Conservation (phyloP, 2,329 filamentous ascomycete species). For the Xylaria sp. region DNA sequence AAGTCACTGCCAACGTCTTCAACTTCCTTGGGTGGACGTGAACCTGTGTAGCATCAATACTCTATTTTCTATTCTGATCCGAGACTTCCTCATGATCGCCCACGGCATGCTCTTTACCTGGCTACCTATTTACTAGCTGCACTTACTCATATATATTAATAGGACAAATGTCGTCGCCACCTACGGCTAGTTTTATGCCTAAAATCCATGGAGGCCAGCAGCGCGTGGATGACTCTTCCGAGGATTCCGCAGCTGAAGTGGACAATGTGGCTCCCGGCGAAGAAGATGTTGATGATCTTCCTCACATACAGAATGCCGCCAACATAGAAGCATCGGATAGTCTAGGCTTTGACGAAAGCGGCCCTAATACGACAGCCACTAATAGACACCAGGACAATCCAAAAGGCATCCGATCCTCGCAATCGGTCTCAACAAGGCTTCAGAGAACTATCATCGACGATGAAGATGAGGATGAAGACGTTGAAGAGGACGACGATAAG, state of each 20-base stretch:
- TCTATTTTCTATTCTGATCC: no score
- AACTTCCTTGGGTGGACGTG: no score
- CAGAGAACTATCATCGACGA: conserved; percentile 28
- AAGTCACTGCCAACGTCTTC: neutral
- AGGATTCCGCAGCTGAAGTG: conserved; percentile 31
- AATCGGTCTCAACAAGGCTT: conserved; percentile 36
- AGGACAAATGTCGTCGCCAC: conserved; percentile 5
- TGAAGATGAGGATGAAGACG: conserved; percentile 28
- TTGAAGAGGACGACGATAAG: conserved; percentile 19
- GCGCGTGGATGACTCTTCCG: conserved; percentile 26
- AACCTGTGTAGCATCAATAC: no score
- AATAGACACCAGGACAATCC: neutral
- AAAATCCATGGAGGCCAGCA: conserved; percentile 14
- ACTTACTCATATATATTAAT: neutral
- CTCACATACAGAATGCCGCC: conserved; percentile 16
- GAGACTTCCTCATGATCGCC: no score
- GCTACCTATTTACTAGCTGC: neutral
- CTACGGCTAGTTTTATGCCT: conserved; percentile 35
- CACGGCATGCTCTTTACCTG: no score
- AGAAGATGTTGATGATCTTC: conserved; percentile 25
- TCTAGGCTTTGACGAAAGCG: conserved; percentile 13
- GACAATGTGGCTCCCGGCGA: conserved; percentile 26
- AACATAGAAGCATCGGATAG: neutral
- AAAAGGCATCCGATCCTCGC: conserved; percentile 30
- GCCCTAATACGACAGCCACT: neutral